Evolutionary conservation across 352 stramenopile species (phyloP).

Genomic region (Phytophthora cactorum): DNA sequence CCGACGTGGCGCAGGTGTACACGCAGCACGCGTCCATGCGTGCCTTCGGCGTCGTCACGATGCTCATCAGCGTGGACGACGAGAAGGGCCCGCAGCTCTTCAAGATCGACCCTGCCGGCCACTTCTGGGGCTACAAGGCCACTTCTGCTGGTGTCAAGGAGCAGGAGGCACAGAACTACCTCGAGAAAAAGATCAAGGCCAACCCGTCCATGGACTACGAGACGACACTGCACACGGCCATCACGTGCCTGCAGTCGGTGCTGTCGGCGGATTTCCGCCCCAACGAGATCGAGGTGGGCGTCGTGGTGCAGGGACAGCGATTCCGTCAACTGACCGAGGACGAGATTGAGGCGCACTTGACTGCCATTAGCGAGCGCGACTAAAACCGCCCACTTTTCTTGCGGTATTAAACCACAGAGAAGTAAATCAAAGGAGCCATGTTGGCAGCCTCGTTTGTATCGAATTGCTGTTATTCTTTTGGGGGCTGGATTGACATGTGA

Average conservation of each 20-base stretch:
- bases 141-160: constrained; percentile 96
- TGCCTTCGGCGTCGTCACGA: constrained; percentile 95
- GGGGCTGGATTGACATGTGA: no score
- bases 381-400: constrained; percentile 41
- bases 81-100: constrained; percentile 98
- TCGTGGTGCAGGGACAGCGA: constrained; percentile 66
- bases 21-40: constrained; percentile 96
- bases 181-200: constrained; percentile 98
- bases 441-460: not conserved
- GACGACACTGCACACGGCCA: constrained; percentile 95
- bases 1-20: constrained; percentile 97
- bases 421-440: constrained; percentile 27
- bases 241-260: constrained; percentile 97
- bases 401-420: constrained; percentile 18
- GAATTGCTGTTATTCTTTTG: not conserved
- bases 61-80: constrained; percentile 98
- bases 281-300: constrained; percentile 94
- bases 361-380: constrained; percentile 96
- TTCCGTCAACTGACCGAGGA: constrained; percentile 96
- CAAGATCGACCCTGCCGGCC: constrained; percentile 98
- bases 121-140: constrained; percentile 96
- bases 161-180: constrained; percentile 98
- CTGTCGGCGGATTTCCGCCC: constrained; percentile 98
- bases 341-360: constrained; percentile 98
- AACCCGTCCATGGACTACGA: constrained; percentile 92